A percentile compares a stretch with the other conserved stretches of the same genome.
These are phyloP conservation scores for Yamadazyma triangularis DNA, from an alignment of 1,139 yeast genomes.

Conservation along the genomic window DNA sequence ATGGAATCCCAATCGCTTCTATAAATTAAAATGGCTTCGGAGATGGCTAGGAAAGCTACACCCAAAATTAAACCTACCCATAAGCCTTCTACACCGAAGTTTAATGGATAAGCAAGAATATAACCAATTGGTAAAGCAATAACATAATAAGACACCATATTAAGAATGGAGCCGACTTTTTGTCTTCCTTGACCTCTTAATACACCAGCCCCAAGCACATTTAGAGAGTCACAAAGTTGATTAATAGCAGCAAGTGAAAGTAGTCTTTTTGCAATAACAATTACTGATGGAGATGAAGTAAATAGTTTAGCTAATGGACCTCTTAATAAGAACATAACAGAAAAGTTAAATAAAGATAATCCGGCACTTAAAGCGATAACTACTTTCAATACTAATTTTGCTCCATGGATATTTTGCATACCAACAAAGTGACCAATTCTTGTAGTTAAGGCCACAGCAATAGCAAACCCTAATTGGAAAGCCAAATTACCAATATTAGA, in stretches of 20 bases:
- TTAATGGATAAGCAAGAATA: constrained; percentile 20
- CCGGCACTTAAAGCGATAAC: constrained; percentile 19
- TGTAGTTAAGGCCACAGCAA: constrained; percentile 40
- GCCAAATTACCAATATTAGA: constrained; percentile 37
- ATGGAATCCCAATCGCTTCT: constrained; percentile 30
- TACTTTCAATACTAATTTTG: constrained; percentile 23
- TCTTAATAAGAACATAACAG: constrained; percentile 25
- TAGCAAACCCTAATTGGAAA: constrained; percentile 43
- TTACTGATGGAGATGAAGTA: constrained; percentile 25
- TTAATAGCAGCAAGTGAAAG: constrained; percentile 32
- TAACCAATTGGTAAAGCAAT: constrained; percentile 29
- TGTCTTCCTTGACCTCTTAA: constrained; percentile 46
- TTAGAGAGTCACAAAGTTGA: constrained; percentile 36
- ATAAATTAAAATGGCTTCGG: constrained; percentile 25
- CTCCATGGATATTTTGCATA: constrained; percentile 23
- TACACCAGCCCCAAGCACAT: constrained; percentile 41
- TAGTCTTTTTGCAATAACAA: constrained; percentile 20
- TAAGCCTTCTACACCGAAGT: constrained; percentile 28
- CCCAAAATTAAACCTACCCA: constrained; percentile 40
- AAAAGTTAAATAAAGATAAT: constrained; percentile 27
- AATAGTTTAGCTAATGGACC: constrained; percentile 22
- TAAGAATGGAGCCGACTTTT: constrained; percentile 35
- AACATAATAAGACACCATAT: constrained; percentile 24
- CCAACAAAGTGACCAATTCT: constrained; percentile 43
- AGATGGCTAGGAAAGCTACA: constrained; percentile 28